Percentiles rank a stretch among this genome's conserved stretches.
Evolutionary conservation across 2,329 filamentous ascomycete genomes (phyloP).

Genomic region (Trichophyton schoenleinii): DNA sequence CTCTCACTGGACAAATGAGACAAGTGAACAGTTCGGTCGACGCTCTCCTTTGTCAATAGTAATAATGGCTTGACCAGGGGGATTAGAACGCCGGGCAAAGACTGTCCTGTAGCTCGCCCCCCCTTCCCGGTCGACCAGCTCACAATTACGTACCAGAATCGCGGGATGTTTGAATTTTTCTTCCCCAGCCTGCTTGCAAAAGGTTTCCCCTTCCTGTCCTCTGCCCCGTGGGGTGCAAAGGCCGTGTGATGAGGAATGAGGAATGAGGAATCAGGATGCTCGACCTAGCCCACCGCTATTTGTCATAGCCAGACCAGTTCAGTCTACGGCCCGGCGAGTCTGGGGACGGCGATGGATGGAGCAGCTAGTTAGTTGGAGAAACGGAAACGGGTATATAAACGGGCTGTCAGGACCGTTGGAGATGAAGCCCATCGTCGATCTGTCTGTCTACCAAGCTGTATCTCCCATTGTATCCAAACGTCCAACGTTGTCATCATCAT

Average conservation of each 20-base stretch:
- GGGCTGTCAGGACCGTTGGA: too few species aligned
- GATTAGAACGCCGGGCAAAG: background rate
- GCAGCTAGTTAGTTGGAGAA: too few species aligned
- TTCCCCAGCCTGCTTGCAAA: background rate
- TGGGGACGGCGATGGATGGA: too few species aligned
- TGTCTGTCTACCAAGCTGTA: background rate
- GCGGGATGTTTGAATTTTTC: background rate
- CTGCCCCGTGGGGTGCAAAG: background rate
- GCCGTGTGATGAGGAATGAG: background rate
- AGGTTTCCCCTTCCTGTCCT: too few species aligned
- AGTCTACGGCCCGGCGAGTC: too few species aligned
- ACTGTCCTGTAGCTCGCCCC: background rate
- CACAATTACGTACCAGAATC: background rate
- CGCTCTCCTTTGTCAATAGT: background rate
- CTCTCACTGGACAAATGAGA: background rate
- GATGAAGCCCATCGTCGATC: too few species aligned
- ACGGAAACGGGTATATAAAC: too few species aligned
- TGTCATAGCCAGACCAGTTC: background rate
- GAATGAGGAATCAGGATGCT: background rate
- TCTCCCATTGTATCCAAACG: background rate
- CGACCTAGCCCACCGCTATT: background rate
- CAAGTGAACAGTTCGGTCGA: too few species aligned
- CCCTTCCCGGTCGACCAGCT: background rate
- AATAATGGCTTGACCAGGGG: background rate
- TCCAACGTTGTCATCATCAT: background rate